A percentile compares a stretch with the other conserved stretches of the same genome.
Evolutionary conservation across 2,329 filamentous ascomycete species (phyloP).

Genomic region (Epichloe typhina): DNA sequence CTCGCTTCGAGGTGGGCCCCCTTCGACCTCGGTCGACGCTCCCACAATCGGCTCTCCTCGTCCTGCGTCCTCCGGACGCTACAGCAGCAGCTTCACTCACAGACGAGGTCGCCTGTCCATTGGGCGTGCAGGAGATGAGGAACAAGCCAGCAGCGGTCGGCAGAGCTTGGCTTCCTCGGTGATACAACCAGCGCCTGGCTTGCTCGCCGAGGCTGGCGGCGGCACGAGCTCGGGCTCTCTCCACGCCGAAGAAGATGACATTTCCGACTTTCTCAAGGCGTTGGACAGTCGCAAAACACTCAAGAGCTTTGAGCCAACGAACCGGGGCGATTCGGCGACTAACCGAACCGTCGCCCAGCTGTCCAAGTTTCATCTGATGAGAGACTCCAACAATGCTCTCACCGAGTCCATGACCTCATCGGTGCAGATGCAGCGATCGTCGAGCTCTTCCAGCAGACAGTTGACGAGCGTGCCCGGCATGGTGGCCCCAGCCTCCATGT

Average conservation of each 20-base stretch:
- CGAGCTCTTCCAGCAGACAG: constrained; percentile 55
- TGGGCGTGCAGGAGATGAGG: constrained; percentile 54
- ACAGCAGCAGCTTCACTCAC: constrained; percentile 90
- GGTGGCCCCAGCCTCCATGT: constrained; percentile 60
- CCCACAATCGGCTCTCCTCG: constrained; percentile 66
- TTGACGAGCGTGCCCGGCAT: constrained; percentile 51
- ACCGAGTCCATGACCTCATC: constrained; percentile 93
- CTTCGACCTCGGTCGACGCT: constrained; percentile 47
- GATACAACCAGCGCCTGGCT: constrained; percentile 62
- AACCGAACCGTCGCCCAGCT: constrained; percentile 69
- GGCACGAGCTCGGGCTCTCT: constrained; percentile 54
- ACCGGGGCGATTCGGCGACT: constrained; percentile 54
- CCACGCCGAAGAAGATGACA: constrained; percentile 76
- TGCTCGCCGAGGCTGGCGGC: constrained; percentile 59
- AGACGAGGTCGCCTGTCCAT: constrained; percentile 67
- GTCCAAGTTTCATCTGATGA: constrained; percentile 76
- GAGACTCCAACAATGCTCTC: constrained; percentile 74
- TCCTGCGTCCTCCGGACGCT: constrained; percentile 64
- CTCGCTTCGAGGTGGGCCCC: constrained; percentile 53
- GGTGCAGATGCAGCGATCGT: constrained; percentile 69
- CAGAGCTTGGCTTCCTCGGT: constrained; percentile 60
- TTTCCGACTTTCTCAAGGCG: constrained; percentile 82
- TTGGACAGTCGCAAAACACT: constrained; percentile 82
- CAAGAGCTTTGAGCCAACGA: constrained; percentile 58
- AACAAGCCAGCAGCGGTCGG: constrained; percentile 68